A percentile compares a stretch with the other conserved stretches of the same genome.
Evolutionary conservation across 2,329 filamentous ascomycete species (phyloP).

Genomic region (Neonectria hederae): DNA sequence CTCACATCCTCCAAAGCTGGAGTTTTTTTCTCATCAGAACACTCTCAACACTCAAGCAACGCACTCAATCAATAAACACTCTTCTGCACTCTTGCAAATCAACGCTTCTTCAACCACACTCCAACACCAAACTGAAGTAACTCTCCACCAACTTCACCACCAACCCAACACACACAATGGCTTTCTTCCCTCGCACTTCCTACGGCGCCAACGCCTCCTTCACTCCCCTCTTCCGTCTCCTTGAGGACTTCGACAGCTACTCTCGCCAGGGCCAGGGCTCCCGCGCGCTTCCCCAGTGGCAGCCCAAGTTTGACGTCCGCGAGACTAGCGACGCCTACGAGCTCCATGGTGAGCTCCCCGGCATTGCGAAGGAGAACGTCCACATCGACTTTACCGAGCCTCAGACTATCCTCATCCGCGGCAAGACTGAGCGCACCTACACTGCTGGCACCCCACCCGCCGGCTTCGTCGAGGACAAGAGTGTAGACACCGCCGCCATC

Average conservation of each 20-base stretch:
- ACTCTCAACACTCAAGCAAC: slow-evolving; percentile 41
- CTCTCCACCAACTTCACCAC: slow-evolving; percentile 32
- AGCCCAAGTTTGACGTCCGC: slow-evolving; percentile 80
- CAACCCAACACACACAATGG: slow-evolving; percentile 57
- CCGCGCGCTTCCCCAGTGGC: slow-evolving; percentile 64
- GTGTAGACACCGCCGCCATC: slow-evolving; percentile 51
- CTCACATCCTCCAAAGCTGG: slow-evolving; percentile 18
- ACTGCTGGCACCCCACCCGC: slow-evolving; percentile 62
- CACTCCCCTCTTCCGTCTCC: slow-evolving; percentile 69
- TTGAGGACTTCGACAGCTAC: slow-evolving; percentile 71
- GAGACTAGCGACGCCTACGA: slow-evolving; percentile 76
- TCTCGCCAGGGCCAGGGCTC: slow-evolving; percentile 49
- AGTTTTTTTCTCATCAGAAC: slow-evolving; percentile 42
- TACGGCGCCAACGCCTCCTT: slow-evolving; percentile 62
- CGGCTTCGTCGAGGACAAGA: slow-evolving; percentile 57
- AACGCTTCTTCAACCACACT: slow-evolving; percentile 36
- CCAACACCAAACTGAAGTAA: slow-evolving; percentile 41
- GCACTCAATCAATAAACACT: slow-evolving; percentile 34
- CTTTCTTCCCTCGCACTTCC: slow-evolving; percentile 66
- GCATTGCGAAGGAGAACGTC: slow-evolving; percentile 77
- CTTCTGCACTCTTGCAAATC: slow-evolving; percentile 39
- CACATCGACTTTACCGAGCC: slow-evolving; percentile 81
- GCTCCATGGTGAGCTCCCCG: slow-evolving; percentile 82
- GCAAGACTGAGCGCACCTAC: slow-evolving; percentile 72
- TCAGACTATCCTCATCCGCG: slow-evolving; percentile 76